Evolutionary conservation across 441 rosid species (phyloP).

Genomic region (Euphorbia celastroides): DNA sequence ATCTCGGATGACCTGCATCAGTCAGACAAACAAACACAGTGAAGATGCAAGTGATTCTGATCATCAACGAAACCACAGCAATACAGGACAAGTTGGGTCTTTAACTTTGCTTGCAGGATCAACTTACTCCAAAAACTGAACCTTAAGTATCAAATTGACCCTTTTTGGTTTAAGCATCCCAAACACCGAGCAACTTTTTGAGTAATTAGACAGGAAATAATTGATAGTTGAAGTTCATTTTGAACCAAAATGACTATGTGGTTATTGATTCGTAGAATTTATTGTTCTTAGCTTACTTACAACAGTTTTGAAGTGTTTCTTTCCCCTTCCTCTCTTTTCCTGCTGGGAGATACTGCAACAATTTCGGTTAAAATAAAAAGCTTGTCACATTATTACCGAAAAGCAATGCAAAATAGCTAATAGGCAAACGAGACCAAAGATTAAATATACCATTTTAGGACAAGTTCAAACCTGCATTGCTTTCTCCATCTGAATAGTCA

Average conservation of each 20-base stretch:
- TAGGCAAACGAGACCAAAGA: not conserved
- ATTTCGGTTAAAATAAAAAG: conserved; percentile 12
- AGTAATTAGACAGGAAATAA: not conserved
- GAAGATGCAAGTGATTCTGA: not conserved
- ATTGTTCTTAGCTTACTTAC: conserved; percentile 25
- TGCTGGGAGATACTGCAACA: conserved; percentile 28
- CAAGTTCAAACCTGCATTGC: conserved; percentile 21
- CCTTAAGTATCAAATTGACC: no score
- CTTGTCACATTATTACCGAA: not conserved
- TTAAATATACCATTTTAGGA: conserved; percentile 30
- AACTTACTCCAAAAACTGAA: not conserved
- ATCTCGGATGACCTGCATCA: conserved; percentile 29
- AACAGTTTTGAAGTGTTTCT: conserved; percentile 17
- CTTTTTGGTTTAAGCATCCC: no score
- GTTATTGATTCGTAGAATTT: no score
- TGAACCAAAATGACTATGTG: no score
- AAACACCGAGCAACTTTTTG: no score
- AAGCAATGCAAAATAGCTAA: not conserved
- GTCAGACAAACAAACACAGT: not conserved
- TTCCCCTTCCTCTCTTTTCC: conserved; percentile 19
- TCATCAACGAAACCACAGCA: not conserved
- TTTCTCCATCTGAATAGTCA: conserved; percentile 40
- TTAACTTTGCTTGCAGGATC: not conserved
- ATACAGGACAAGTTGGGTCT: not conserved
- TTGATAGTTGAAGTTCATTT: not conserved